Percentiles rank a stretch among this genome's conserved stretches.
These are phyloP conservation scores for Pseudozyma sp. DNA, from an alignment of 1,284 basidiomycete species.

Conservation along the genomic window DNA sequence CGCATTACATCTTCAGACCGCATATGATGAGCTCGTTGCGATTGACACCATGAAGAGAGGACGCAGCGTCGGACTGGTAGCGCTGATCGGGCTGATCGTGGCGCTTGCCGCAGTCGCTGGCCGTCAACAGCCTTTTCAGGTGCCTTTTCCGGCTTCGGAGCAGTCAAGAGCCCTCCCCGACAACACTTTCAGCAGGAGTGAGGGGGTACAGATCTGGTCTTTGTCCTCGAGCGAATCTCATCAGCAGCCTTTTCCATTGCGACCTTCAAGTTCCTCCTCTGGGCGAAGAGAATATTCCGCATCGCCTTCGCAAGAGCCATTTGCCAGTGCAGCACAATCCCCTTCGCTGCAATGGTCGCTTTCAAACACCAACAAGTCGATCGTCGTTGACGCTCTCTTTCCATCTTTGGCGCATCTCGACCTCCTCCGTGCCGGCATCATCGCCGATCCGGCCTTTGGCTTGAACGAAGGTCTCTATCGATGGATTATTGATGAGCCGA, in stretches of 20 bases:
- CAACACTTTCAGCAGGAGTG: background rate
- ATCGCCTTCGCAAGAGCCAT: background rate
- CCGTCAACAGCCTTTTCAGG: constrained; percentile 19
- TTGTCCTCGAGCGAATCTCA: constrained; percentile 19
- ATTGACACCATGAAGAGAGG: constrained; percentile 10
- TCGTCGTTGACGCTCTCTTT: constrained; percentile 73
- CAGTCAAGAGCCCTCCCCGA: background rate
- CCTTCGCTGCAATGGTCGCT: constrained; percentile 71
- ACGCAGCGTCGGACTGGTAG: background rate
- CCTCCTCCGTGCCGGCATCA: constrained; percentile 73
- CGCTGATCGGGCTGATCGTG: background rate
- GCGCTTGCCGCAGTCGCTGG: background rate
- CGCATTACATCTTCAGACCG: too few relatives aligned
- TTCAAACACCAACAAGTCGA: constrained; percentile 74
- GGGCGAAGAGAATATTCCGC: too few relatives aligned
- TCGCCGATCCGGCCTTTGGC: constrained; percentile 74
- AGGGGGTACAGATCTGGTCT: constrained; percentile 10
- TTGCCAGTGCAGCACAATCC: background rate
- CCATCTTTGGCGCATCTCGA: constrained; percentile 75
- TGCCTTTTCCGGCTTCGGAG: background rate
- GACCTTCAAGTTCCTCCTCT: background rate
- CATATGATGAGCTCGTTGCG: too few relatives aligned
- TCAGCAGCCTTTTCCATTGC: constrained; percentile 27
- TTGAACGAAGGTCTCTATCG: constrained; percentile 75
- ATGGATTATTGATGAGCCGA: constrained; percentile 74